Percentiles rank a stretch among this genome's conserved stretches.
Evolutionary conservation across 495 filamentous ascomycete genomes (phyloP).

Genomic region (Pseudotulostoma volvatum): DNA sequence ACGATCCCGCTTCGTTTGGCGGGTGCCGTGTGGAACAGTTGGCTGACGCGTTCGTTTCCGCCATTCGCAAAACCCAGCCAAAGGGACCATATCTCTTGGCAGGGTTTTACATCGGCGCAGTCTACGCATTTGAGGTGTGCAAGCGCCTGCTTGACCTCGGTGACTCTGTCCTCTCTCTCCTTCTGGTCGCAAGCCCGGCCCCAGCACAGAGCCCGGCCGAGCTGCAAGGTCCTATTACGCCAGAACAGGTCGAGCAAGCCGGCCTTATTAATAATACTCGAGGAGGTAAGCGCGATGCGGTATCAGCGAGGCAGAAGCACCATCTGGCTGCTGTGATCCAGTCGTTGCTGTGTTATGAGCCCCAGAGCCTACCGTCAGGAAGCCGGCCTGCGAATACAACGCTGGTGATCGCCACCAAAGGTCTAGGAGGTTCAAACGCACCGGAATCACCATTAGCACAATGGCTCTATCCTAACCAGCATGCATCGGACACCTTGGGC

Average conservation of each 20-base stretch:
- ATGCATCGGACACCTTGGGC: not conserved
- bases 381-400: not conserved
- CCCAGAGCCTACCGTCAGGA: conserved; percentile 6
- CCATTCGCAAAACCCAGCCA: conserved; percentile 31
- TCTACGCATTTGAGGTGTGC: conserved; percentile 38
- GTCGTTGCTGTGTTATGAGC: conserved; percentile 42
- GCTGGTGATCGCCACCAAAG: not conserved
- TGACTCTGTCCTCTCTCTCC: conserved; percentile 39
- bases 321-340: conserved; percentile 46
- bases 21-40: conserved; percentile 33
- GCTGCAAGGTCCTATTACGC: conserved; percentile 35
- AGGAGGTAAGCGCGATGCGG: conserved; percentile 37
- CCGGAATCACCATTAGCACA: not conserved
- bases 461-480: not conserved
- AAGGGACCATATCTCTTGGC: conserved; percentile 39
- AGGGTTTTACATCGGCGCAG: conserved; percentile 37
- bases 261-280: conserved; percentile 41
- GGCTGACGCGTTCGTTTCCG: conserved; percentile 23
- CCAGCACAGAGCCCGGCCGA: conserved; percentile 26
- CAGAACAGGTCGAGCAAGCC: conserved; percentile 40
- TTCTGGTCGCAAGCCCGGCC: conserved; percentile 56
- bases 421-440: not conserved
- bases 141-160: conserved; percentile 27
- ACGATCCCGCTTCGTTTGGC: conserved; percentile 32
- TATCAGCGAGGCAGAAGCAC: conserved; percentile 35